These are phyloP conservation scores for Dioscorea dumetorum DNA, from an alignment of 106 monocot genomes.

Conservation along the genomic window DNA sequence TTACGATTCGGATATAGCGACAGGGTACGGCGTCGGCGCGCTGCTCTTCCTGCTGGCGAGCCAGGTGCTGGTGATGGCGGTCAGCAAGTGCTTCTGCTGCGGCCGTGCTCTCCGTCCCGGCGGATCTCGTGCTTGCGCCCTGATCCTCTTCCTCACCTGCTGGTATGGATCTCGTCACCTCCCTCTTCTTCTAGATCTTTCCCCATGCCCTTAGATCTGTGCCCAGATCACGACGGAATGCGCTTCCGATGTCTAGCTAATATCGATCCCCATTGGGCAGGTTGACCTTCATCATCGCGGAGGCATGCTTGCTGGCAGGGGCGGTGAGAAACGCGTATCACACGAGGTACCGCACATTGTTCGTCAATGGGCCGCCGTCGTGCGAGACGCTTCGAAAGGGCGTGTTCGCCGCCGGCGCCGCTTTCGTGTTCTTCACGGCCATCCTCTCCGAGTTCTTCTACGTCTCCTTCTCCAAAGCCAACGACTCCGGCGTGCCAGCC, in stretches of 20 bases:
- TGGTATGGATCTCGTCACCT: slow-evolving; percentile 14
- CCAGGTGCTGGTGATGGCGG: slow-evolving; percentile 25
- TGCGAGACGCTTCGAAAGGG: slow-evolving; percentile 77
- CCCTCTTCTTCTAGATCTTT: not conserved
- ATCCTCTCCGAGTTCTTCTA: slow-evolving; percentile 66
- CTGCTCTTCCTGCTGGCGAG: slow-evolving; percentile 26
- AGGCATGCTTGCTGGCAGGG: slow-evolving; percentile 79
- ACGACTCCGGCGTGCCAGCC: slow-evolving; percentile 15
- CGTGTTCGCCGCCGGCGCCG: slow-evolving; percentile 83
- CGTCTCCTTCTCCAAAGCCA: slow-evolving; percentile 54
- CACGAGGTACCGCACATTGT: slow-evolving; percentile 50
- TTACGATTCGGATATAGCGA: slow-evolving; percentile 34
- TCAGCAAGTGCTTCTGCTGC: slow-evolving; percentile 43
- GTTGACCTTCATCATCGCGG: slow-evolving; percentile 78
- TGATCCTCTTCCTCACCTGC: slow-evolving; percentile 34
- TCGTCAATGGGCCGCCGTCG: slow-evolving; percentile 17
- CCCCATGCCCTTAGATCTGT: not conserved
- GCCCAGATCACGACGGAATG: not conserved
- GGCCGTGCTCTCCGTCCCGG: slow-evolving; percentile 23
- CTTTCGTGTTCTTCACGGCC: slow-evolving; percentile 81
- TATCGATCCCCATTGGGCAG: slow-evolving; percentile 15
- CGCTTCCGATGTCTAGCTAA: not conserved
- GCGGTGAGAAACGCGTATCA: slow-evolving; percentile 84
- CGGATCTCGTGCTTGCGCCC: slow-evolving; percentile 34
- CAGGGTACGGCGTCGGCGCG: slow-evolving; percentile 31